A percentile compares a stretch with the other conserved stretches of the same genome.
These are phyloP conservation scores for Xanthoceras sorbifolium DNA, from an alignment of 345 rosid genomes.

Conservation along the genomic window DNA sequence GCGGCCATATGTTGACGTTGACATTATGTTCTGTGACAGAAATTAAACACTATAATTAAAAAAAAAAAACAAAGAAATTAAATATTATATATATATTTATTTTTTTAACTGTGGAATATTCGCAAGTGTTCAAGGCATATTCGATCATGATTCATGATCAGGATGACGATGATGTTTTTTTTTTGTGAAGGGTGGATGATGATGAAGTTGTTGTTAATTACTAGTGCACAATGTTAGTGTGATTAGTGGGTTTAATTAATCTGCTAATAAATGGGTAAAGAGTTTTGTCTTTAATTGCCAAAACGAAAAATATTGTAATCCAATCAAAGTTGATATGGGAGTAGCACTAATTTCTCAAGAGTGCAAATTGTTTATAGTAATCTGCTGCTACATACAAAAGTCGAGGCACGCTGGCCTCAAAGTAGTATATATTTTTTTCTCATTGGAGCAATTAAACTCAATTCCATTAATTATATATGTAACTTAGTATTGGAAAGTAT, in stretches of 20 bases:
- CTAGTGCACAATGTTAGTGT: no score
- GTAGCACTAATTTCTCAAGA: slow-evolving; percentile 1
- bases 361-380: background rate
- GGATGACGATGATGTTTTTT: no score
- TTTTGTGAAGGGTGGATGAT: no score
- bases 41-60: no score
- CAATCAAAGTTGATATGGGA: background rate
- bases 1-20: background rate
- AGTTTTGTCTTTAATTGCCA: background rate
- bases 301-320: background rate
- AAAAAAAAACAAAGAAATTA: no score
- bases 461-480: no score
- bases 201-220: no score
- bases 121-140: background rate
- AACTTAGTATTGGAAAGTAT: no score
- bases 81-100: no score
- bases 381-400: background rate
- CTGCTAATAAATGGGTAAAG: background rate
- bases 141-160: background rate
- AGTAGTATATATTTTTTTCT: background rate
- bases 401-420: background rate
- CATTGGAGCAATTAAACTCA: background rate
- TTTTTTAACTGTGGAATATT: background rate
- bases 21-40: background rate
- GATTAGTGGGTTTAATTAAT: background rate